A percentile compares a stretch with the other conserved stretches of the same genome.
Conservation (phyloP, 345 rosid genomes). For the Moricandia moricandioides region DNA sequence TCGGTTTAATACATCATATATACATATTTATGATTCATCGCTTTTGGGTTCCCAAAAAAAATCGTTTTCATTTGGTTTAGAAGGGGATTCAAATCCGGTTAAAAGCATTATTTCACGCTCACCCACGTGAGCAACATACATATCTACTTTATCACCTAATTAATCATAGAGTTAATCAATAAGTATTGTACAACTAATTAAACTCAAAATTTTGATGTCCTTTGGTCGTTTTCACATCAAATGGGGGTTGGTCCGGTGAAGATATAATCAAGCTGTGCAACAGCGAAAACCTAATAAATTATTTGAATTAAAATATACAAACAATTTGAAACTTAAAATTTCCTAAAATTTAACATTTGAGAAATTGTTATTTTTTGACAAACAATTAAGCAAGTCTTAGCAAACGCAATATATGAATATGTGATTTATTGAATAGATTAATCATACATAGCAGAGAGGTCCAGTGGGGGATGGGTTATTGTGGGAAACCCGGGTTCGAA, state of each 20-base stretch:
- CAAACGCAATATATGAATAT: background rate
- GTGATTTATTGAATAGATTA: too few relatives aligned
- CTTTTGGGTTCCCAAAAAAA: too few relatives aligned
- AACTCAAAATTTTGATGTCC: background rate
- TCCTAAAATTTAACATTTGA: background rate
- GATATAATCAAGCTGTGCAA: background rate
- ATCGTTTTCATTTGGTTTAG: too few relatives aligned
- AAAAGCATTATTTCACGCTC: constrained; percentile 37
- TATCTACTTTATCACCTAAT: constrained; percentile 31
- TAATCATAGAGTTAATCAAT: constrained; percentile 35
- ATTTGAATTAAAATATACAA: background rate
- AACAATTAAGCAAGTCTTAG: background rate
- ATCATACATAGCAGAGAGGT: too few relatives aligned
- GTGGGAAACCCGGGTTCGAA: too few relatives aligned
- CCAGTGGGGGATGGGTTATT: too few relatives aligned
- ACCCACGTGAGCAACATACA: constrained; percentile 50
- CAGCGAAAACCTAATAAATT: background rate
- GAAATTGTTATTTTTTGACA: too few relatives aligned
- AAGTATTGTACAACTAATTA: background rate
- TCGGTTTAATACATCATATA: too few relatives aligned
- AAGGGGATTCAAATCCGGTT: background rate
- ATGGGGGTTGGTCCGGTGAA: background rate
- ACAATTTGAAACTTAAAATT: background rate
- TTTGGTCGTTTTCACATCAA: constrained; percentile 29
- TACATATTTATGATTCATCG: too few relatives aligned